Base-by-base conservation (phyloP, 2,329 filamentous ascomycete species). In the Monilinia fructigena region DNA sequence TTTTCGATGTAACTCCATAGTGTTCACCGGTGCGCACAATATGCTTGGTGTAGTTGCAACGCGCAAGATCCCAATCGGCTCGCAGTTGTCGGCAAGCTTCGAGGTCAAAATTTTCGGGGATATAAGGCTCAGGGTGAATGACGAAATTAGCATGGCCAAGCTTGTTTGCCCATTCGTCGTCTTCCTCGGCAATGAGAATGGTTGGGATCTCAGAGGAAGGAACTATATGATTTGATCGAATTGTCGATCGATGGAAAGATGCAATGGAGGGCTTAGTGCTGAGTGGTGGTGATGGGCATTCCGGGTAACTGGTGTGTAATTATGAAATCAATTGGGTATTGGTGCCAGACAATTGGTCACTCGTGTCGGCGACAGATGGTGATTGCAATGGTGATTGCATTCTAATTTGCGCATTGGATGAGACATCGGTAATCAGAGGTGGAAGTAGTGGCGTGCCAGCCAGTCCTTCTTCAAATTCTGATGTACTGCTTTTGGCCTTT, bases 131-230 rank as follows among this genome's bases (percentile, higher is more conserved):
- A 0, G 93, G 93, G 28, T 86, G 80, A 72, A 98, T 96, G 73
- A 86, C 93, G 77, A 96, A 97, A 80, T 98, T 97, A 70, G 93
- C 93, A 76, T 98, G 93, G 38, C 94, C 94, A 18, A 98, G 85
- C 66, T 87, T 87, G 74, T 89, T 86, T 0, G 91, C 89, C 94
- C 94, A 97, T 71, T 89, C 87, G 75, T 96, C 92, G 60, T 88
- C 83, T 7, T 87, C 86, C 65, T 90, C 86, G 42, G 88, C 81
- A 70, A 93, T 86, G 8, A 88, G 80, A 69, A 93, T 86, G 5
- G 85, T 83, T 4, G 88, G 85, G 48, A 90, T 85, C 35, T 87
- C 85, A 4, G 79, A 76, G 50, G 80, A 79, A 5, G 85, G 82
- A 47, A 84, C 80, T 12, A 75, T 62, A 77, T 84, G 71, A 76